Base-by-base conservation (phyloP, 805 yeast species). In the Teunomyces funiuensis region DNA sequence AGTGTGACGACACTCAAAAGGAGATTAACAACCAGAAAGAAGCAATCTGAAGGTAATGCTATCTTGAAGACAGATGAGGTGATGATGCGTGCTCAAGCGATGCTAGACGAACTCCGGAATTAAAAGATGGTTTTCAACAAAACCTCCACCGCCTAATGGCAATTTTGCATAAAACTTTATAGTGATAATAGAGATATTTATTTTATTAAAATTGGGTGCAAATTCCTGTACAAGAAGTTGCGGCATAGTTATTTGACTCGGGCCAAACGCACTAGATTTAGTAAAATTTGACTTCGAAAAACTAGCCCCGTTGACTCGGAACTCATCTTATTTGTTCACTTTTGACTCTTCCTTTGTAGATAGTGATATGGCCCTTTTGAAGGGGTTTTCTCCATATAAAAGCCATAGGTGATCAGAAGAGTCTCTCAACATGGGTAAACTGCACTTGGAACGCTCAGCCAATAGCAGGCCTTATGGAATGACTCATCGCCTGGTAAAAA, bases 71-170 rank as follows among this genome's bases (percentile, higher is more conserved):
- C 51, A 3, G 71, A 68, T 42, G 52, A 54, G 33, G 43, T 62
- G 2, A 55, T 67, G 60, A 50, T 65, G 14, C 47, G 76, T 39
- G 72, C 74, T 0, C 72, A 66, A 44, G 60, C 63, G 1, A 68
- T 70, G 74, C 57, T 70, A 31, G 58, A 57, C 30, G 63, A 64
- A 39, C 54, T 70, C 27, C 39, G 72, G 27, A 50, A 44, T 14
- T 58, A 55, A 14, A 20, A 16, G 25, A 22, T 22, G 9, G 9
- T 22, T 22, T 11, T 22, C 11, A 8, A 7, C 7, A 22, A n/a
- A n/a, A n/a, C n/a, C n/a, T n/a, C n/a, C n/a, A n/a, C n/a, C n/a
- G n/a, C n/a, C n/a, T n/a, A n/a, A n/a, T n/a, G 30, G 29, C 18
- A 29, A 15, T 20, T 31, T n/a, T 17, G 25, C 25, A 18, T 31